phyloP scores from a whole-genome alignment of 2,329 filamentous ascomycete genomes.

The Venturia asperata region DNA sequence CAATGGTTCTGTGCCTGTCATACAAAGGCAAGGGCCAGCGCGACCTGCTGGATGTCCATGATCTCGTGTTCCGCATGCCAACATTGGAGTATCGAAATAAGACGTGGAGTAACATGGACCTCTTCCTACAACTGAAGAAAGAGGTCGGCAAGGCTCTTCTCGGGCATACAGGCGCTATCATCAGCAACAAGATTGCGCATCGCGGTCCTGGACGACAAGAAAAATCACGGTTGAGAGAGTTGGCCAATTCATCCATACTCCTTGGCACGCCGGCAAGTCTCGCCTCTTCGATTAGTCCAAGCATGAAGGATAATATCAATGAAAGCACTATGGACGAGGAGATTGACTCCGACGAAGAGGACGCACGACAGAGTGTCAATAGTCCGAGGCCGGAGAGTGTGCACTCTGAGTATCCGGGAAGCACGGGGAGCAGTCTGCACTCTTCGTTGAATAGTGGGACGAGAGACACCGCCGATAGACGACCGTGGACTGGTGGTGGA shows the following conservation, averaged over 20 bases:
- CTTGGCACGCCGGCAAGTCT: slow-evolving; percentile 28
- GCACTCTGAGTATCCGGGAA: neutral
- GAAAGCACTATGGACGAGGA: slow-evolving; percentile 9
- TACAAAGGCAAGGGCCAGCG: slow-evolving; percentile 95
- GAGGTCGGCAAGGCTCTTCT: slow-evolving; percentile 91
- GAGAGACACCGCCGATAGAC: neutral
- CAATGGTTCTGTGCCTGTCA: slow-evolving; percentile 88
- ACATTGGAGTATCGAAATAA: slow-evolving; percentile 96
- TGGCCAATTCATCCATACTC: slow-evolving; percentile 70
- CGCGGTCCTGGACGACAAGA: slow-evolving; percentile 76
- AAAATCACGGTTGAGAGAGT: slow-evolving; percentile 69
- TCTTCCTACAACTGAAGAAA: slow-evolving; percentile 87
- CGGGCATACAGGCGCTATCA: slow-evolving; percentile 90
- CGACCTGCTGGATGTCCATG: slow-evolving; percentile 83
- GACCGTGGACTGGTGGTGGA: neutral
- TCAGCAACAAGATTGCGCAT: slow-evolving; percentile 92
- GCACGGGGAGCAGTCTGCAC: neutral
- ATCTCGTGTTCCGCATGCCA: slow-evolving; percentile 94
- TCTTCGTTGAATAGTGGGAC: neutral
- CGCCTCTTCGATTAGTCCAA: neutral
- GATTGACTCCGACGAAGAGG: neutral
- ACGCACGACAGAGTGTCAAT: neutral
- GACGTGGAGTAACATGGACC: slow-evolving; percentile 95
- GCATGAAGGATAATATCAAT: neutral
- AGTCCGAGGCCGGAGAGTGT: slow-evolving; percentile 2